Percentiles rank a stretch among this genome's conserved stretches.
These are phyloP conservation scores for Suhomyces tanzawaensis DNA, from an alignment of 805 yeast species.

Conservation along the genomic window DNA sequence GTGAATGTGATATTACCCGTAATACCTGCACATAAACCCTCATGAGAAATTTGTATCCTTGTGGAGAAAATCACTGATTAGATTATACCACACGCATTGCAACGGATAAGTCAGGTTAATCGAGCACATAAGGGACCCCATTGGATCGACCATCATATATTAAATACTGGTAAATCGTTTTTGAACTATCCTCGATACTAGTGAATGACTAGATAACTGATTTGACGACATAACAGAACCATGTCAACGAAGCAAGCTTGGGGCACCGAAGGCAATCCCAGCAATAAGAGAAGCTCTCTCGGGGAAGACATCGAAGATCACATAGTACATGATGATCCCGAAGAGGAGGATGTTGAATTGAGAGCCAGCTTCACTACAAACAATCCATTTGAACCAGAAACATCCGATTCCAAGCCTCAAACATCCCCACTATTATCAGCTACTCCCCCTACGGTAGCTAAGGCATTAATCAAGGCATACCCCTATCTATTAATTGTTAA, in stretches of 20 bases:
- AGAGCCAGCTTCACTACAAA: constrained; percentile 11
- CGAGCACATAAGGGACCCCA: too few species aligned
- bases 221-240: background rate
- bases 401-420: constrained; percentile 31
- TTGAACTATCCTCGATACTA: background rate
- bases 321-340: constrained; percentile 4
- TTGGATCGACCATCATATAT: too few species aligned
- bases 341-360: constrained; percentile 10
- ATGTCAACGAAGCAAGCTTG: constrained; percentile 4
- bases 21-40: too few species aligned
- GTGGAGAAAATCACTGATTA: too few species aligned
- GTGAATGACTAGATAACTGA: background rate
- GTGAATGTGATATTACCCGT: too few species aligned
- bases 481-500: constrained; percentile 80
- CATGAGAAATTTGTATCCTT: too few species aligned
- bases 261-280: constrained; percentile 3
- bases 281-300: constrained; percentile 3
- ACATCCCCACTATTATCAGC: constrained; percentile 82
- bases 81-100: too few species aligned
- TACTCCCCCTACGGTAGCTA: constrained; percentile 89
- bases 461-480: constrained; percentile 76
- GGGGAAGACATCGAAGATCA: constrained; percentile 4
- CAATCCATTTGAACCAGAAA: constrained; percentile 3
- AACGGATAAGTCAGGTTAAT: too few species aligned
- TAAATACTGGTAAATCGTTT: too few species aligned